Evolutionary conservation across 176 grass and related monocot species (phyloP), one percentile per base, ranked within the genome.

Genomic region (Avena sativa): DNA sequence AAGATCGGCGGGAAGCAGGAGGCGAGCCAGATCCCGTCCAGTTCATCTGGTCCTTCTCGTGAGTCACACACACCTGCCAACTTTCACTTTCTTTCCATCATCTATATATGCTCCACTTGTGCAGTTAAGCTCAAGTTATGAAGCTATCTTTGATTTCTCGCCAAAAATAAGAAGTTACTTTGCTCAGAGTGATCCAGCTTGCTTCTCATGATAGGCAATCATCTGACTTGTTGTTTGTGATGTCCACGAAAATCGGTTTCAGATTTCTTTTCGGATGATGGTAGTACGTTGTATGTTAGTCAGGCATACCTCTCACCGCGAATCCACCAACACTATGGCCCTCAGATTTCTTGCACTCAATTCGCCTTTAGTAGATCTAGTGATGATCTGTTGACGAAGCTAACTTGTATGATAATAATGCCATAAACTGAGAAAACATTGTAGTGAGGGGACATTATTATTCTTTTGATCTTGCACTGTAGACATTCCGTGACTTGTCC

Each of bases 1-100:
- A 95, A 93, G 86, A 83, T 87, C 78, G 81, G 47, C 59, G 81
- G 89, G 86, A 87, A 83, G 81, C 91, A 95, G 79, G 89, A 93
- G 21, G 49, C 71, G 12, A 93, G 57, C 21, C 82, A 76, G 68
- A 44, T 73, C 61, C 62, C 69, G 76, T 66, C 71, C 2, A 64
- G 44, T 48, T 85, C 91, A 20, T 36, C 75, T 0, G 80, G 81
- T 2, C 61, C 62, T 47, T 84, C 68, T 58, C 71, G 91, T 93
- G 80, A 93, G 88, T 82, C 40, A 43, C 40, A 43, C 40, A 21
- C 25, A n/a, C 67, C 79, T 40, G 23, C 2, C 10, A 61, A 58
- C 75, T 65, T 67, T 56, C 55, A 2, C 17, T 48, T 56, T 44
- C 76, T 76, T 80, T 4, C 20, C 6, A n/a, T 17, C 48, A 20